Base-by-base conservation (phyloP, 1,284 basidiomycete species). In the Cryptococcus sp. region DNA sequence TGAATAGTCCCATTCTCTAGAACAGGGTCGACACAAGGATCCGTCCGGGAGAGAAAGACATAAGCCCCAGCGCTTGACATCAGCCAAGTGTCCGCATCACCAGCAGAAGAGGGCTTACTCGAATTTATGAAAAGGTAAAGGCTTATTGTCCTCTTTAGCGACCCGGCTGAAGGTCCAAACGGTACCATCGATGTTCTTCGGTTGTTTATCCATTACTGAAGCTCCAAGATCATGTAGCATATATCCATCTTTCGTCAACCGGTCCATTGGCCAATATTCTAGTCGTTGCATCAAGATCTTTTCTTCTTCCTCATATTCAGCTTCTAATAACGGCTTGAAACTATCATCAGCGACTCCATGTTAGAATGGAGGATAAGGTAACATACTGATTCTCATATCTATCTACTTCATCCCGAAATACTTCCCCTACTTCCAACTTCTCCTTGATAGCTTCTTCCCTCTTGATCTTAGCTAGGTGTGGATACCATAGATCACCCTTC, bases 221-320 rank as follows among this genome's bases (percentile, higher is more conserved):
- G 52, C 85, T 11, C 73, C 78, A 36, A 89, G 70, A 13, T 77
- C 81, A 0, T 82, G 83, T 24, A 89, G 62, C 50, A 83, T 82
- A 66, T 85, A 88, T 0, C 88, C 88, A 62, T 86, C 85, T 22
- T 79, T 72, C 53, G 78, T 72, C 37, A 90, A 74, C 39, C 80
- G 78, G 23, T 79, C 75, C 4, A 84, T 55, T 1, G 81, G 76
- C 86, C 86, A 89, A 21, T 78, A 81, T 0, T 80, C 75, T 14
- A 91, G 76, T 32, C 88, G 81, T 53, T 84, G 77, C 24, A 78
- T 77, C 28, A 86, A 67, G 14, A 66, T 49, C 7, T 56, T 76
- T 58, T 85, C 82, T 37, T 81, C 82, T 60, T 86, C 82, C 1
- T 75, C 76, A 66, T 84, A 82, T 71, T 90, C 88, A 2, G 80